Evolutionary conservation across 768 basidiomycete genomes (phyloP), one percentile per base, ranked within the genome.

Genomic region (Pleurotus citrinopileatus): DNA sequence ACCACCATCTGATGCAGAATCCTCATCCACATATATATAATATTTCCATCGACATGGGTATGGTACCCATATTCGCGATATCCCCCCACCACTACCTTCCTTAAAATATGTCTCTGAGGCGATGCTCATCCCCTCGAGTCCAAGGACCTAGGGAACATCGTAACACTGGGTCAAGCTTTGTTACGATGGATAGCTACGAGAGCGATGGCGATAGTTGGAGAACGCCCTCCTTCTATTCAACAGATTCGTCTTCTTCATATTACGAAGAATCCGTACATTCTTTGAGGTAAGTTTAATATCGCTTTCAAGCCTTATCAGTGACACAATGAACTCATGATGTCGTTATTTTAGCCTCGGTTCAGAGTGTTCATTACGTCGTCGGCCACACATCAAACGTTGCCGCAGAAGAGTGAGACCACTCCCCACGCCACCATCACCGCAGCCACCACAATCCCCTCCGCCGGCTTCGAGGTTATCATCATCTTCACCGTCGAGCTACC

Each of bases 401-500:
- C 58, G 37, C 4, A 43, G 52, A 51, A 42, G 53, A 28, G 26
- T 55, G 9, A 51, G 57, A 28, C 55, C 55, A 12, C 58, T 59
- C 29, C 60, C 58, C 2, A 46, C 45, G 2, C 29, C 54, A 2
- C 60, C 57, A 20, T 32, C 46, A 28, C 37, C 55, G n/a, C n/a
- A n/a, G 6, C 56, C 27, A 36, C 4, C 13, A 9, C 37, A 42
- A 22, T 42, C 51, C 3, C 58, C 55, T 13, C 50, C 55, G 4
- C 52, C 28, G 3, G 26, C 52, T 3, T 37, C 20, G 6, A 13
- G 5, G 13, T 19, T 34, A 51, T 9, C 17, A n/a, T 25, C 6
- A 34, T 34, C n/a, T n/a, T n/a, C n/a, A n/a, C n/a, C n/a, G n/a
- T n/a, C 48, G 10, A 25, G 22, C 44, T 37, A 25, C 27, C 15